Percentiles rank a stretch among this genome's conserved stretches.
These are phyloP conservation scores for Viola odorata DNA, from an alignment of 345 rosid genomes.

Conservation along the genomic window DNA sequence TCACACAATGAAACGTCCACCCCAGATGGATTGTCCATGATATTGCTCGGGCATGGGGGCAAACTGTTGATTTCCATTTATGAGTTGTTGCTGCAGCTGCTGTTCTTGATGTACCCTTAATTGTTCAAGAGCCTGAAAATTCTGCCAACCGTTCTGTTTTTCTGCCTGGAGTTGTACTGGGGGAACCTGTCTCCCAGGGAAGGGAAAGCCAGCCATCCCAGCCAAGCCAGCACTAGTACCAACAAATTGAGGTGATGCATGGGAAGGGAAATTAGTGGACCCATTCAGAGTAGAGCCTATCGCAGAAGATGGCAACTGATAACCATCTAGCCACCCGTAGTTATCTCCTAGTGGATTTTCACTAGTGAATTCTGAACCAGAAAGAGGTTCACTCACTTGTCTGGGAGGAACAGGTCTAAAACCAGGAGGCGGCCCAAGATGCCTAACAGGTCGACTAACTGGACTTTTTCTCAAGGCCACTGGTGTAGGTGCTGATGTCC, in stretches of 20 bases:
- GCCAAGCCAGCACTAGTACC: conserved; percentile 42
- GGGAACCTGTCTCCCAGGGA: conserved; percentile 75
- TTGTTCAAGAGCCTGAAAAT: conserved; percentile 40
- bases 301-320: conserved; percentile 54
- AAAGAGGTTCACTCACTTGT: conserved; percentile 39
- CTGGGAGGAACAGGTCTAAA: conserved; percentile 64
- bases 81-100: conserved; percentile 47
- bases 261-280: conserved; percentile 37
- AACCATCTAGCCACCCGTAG: conserved; percentile 98
- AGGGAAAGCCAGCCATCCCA: conserved; percentile 65
- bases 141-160: conserved; percentile 48
- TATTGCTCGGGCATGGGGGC: conserved; percentile 64
- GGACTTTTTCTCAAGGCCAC: conserved; percentile 53
- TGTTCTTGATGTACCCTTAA: conserved; percentile 41
- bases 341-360: conserved; percentile 55
- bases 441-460: conserved; percentile 69
- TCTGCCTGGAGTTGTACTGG: conserved; percentile 43
- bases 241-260: conserved; percentile 42
- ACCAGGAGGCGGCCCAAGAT: conserved; percentile 95
- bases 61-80: conserved; percentile 49
- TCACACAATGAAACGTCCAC: conserved; percentile 82
- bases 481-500: conserved; percentile 34
- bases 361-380: conserved; percentile 30
- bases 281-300: conserved; percentile 37
- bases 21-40: conserved; percentile 78